Base-by-base conservation (phyloP, 129 eudicot genomes). In the Scalesia atractyloides region DNA sequence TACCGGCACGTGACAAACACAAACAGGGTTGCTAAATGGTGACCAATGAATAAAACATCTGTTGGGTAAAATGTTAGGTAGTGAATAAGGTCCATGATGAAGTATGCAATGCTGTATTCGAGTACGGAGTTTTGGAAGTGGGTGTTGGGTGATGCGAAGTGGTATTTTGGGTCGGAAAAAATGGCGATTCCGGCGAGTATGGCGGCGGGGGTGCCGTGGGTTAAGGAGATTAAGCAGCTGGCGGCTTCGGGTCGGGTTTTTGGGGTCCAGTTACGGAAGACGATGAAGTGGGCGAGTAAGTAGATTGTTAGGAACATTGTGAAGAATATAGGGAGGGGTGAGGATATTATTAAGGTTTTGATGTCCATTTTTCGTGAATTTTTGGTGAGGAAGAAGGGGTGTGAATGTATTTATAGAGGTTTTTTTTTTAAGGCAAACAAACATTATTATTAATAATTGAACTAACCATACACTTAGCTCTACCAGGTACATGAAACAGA, bases 121-220 rank as follows among this genome's bases (percentile, higher is more conserved):
- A 89, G 91, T 2, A 85, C 91, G 0, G 78, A 41, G 81, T 79
- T 85, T 10, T 89, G 91, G 16, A 46, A 76, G 7, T 11, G 26
- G 19, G 92, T 85, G 76, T 93, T 93, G 64, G 53, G 7, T 11
- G 98, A 85, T 16, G 87, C 81, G 73, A 87, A 92, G 14, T 73
- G 43, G 1, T 51, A 71, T 26, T 67, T 69, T 9, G 79, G 76
- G 80, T 83, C 84, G 68, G 84, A 65, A 49, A 83, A 9, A 44
- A 92, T 80, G 37, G 96, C 86, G n/a, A 17, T 18, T 9, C 37
- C 5, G 59, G 98, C 95, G 11, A 92, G 68, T 77, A 92, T 65
- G 1, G 66, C 88, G 5, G 96, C 98, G 1, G 98, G 98, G n/a
- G 98, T 83, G 76, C 98, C 96, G 60, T 92, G 98, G 49, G 85